Base-by-base conservation (phyloP, 192 early-diverging fungal species). In the Podila epicladia region DNA sequence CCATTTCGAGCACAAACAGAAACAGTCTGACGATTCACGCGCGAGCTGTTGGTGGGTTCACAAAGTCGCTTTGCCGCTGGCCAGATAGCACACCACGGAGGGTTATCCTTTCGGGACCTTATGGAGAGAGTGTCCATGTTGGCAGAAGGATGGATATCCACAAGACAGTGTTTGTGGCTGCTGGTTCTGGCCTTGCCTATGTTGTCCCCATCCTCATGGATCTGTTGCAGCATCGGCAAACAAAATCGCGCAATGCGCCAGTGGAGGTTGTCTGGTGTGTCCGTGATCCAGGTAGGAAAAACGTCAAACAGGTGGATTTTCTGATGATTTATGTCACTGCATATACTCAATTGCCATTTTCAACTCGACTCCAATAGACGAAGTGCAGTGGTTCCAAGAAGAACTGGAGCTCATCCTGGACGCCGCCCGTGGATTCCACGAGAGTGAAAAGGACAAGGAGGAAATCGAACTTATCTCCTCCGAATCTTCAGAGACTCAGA, bases 101-200 rank as follows among this genome's bases (percentile, higher is more conserved):
- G 7, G 73, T 84, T 0, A 69, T 88, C 49, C 53, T 88, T 66
- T 70, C 82, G 48, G 87, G 87, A 3, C 87, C 87, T 1, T 86
- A 82, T 60, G 86, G 86, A 5, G 62, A 62, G 29, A 38, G 62
- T 26, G 75, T 76, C 15, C 20, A 24, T 4, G 72, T 49, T n/a
- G 77, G 48, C 9, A 74, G 31, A 51, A 64, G 66, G 26, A 74
- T 6, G 53, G 65, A 38, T 58, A 31, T 32, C 50, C 68, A 26
- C 31, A 70, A 33, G 38, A 62, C 77, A 5, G 73, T 85, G 17
- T 82, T 88, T 63, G 63, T 83, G 38, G 76, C 73, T 8, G 87
- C 80, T 3, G 87, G 87, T 17, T 84, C 87, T 0, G 87, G 87
- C 4, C 71, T 86, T 0, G 84, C 85, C 9, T 88, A 82, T 72